These are phyloP conservation scores for Canavalia gladiata DNA, from an alignment of 306 rosid genomes.

Conservation along the genomic window DNA sequence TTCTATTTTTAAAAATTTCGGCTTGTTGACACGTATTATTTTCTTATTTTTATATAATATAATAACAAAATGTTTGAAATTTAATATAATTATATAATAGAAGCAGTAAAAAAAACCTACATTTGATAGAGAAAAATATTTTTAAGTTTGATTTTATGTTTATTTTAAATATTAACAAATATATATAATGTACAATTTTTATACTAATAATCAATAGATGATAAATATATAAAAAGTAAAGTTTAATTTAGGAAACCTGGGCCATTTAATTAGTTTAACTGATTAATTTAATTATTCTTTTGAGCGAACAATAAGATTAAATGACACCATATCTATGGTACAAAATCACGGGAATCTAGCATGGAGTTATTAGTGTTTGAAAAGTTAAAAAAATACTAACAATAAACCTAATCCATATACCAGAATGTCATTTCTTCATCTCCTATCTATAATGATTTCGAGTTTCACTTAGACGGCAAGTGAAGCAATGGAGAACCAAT, in stretches of 20 bases:
- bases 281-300: neutral
- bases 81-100: too few relatives aligned
- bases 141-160: too few relatives aligned
- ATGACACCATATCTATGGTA: neutral
- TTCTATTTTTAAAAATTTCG: too few relatives aligned
- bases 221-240: neutral
- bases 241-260: neutral
- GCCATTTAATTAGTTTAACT: neutral
- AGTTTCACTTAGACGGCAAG: slow-evolving; percentile 54
- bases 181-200: too few relatives aligned
- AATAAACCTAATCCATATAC: neutral
- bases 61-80: too few relatives aligned
- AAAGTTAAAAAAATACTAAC: neutral
- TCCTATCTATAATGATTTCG: slow-evolving; percentile 41
- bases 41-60: too few relatives aligned
- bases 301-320: neutral
- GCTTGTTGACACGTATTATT: too few relatives aligned
- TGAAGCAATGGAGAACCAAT: neutral
- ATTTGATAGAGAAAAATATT: too few relatives aligned
- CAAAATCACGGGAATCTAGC: neutral
- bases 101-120: too few relatives aligned
- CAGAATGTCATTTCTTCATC: slow-evolving; percentile 29
- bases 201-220: too few relatives aligned
- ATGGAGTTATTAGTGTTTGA: neutral
- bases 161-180: too few relatives aligned